These are phyloP conservation scores for Coemansia sp. DNA, from an alignment of 192 early-diverging fungal species.

Conservation along the genomic window DNA sequence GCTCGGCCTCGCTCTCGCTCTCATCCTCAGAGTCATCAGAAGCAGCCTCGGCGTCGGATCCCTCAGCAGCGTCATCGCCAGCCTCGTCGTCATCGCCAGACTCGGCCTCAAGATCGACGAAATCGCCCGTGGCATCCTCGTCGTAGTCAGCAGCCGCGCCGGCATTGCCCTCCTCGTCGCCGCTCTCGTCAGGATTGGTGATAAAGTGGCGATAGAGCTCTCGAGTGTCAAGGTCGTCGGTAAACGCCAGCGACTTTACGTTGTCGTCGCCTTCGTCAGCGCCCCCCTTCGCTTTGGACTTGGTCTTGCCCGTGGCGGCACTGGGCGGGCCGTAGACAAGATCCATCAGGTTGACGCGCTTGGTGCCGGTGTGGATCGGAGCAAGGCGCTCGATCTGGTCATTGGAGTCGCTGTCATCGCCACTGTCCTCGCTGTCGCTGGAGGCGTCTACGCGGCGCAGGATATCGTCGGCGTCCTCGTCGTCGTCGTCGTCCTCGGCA, in stretches of 20 bases:
- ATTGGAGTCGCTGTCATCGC: background rate
- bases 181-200: constrained; percentile 35
- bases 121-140: constrained; percentile 60
- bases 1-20: constrained; percentile 48
- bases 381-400: constrained; percentile 36
- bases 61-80: constrained; percentile 15
- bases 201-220: constrained; percentile 39
- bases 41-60: constrained; percentile 31
- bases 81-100: constrained; percentile 54
- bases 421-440: constrained; percentile 14
- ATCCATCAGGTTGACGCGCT: constrained; percentile 84
- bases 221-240: constrained; percentile 32
- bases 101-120: constrained; percentile 70
- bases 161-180: constrained; percentile 31
- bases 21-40: constrained; percentile 52
- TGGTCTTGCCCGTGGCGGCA: constrained; percentile 28
- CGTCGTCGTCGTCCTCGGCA: background rate
- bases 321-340: constrained; percentile 78
- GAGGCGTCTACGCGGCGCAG: constrained; percentile 20
- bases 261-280: constrained; percentile 51
- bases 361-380: constrained; percentile 42
- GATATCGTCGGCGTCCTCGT: constrained; percentile 28
- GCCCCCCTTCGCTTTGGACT: constrained; percentile 39
- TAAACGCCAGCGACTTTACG: constrained; percentile 34
- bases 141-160: constrained; percentile 57